Percentiles rank a stretch among this genome's conserved stretches.
Evolutionary conservation across 345 rosid genomes (phyloP).

Genomic region (Durio zibethinus): DNA sequence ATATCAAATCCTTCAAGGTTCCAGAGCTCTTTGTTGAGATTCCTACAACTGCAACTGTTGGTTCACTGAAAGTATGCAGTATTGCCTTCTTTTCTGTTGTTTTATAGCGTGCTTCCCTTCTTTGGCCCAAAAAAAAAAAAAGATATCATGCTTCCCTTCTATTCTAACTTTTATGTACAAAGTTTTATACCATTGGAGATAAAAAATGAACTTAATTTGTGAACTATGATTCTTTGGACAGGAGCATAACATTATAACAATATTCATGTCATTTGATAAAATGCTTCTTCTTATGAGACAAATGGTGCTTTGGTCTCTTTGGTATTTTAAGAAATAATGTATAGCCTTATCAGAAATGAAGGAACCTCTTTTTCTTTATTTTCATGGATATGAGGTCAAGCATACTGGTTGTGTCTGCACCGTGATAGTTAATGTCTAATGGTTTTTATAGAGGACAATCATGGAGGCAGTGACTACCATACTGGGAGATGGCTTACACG

Average conservation of each 20-base stretch:
- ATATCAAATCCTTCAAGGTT: slow-evolving; percentile 33
- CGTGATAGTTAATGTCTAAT: not conserved
- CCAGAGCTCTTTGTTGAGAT: slow-evolving; percentile 38
- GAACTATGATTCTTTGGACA: not conserved
- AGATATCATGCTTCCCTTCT: too few relatives aligned
- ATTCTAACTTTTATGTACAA: not conserved
- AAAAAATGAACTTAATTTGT: not conserved
- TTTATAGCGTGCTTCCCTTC: not conserved
- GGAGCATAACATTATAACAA: not conserved
- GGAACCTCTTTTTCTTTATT: not conserved
- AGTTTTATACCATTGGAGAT: not conserved
- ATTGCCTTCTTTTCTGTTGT: not conserved
- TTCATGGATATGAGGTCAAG: not conserved
- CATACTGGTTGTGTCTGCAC: not conserved
- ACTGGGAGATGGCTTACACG: slow-evolving; percentile 32
- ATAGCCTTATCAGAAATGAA: not conserved
- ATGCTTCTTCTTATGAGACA: not conserved
- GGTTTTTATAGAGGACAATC: slow-evolving; percentile 24
- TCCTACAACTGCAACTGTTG: slow-evolving; percentile 34
- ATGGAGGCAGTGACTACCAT: slow-evolving; percentile 26
- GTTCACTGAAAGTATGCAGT: slow-evolving; percentile 33
- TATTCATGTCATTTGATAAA: not conserved
- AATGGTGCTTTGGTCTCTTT: not conserved
- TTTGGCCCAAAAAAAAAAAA: too few relatives aligned
- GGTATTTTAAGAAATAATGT: not conserved